These are phyloP conservation scores for Pyrrhoderma noxium DNA, from an alignment of 1,284 basidiomycete species.

Conservation along the genomic window DNA sequence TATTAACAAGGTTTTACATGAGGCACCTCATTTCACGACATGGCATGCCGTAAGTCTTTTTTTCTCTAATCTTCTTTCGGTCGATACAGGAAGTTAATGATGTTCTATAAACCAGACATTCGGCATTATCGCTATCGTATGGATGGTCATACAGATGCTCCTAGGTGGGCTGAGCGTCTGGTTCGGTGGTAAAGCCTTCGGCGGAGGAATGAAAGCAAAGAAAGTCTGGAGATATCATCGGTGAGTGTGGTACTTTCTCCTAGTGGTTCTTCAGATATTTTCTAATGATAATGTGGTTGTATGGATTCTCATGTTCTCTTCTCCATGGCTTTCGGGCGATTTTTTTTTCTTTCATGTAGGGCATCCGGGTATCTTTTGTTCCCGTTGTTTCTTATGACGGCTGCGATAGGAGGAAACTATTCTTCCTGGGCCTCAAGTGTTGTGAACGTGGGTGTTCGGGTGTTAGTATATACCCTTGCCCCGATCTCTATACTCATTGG, in stretches of 20 bases:
- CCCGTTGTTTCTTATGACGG: constrained; percentile 17
- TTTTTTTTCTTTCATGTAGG: neutral
- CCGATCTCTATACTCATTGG: constrained; percentile 17
- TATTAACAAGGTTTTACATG: constrained; percentile 19
- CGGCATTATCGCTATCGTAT: constrained; percentile 19
- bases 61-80: neutral
- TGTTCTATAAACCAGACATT: constrained; percentile 11
- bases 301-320: neutral
- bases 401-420: constrained; percentile 18
- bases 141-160: constrained; percentile 17
- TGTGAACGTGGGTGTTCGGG: constrained; percentile 14
- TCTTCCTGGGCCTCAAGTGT: constrained; percentile 10
- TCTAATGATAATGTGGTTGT: neutral
- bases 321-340: neutral
- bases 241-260: constrained; percentile 5
- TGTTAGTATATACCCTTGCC: constrained; percentile 17
- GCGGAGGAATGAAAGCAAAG: constrained; percentile 18
- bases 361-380: constrained; percentile 19
- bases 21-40: constrained; percentile 20
- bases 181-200: constrained; percentile 17
- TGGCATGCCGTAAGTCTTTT: constrained; percentile 21
- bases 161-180: constrained; percentile 18
- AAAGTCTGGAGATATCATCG: constrained; percentile 19
- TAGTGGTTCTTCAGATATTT: too few relatives aligned
- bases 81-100: neutral